Percentiles rank a stretch among this genome's conserved stretches.
Evolutionary conservation across 1,284 basidiomycete species (phyloP).

Genomic region (Sanguinoderma infundibulare): DNA sequence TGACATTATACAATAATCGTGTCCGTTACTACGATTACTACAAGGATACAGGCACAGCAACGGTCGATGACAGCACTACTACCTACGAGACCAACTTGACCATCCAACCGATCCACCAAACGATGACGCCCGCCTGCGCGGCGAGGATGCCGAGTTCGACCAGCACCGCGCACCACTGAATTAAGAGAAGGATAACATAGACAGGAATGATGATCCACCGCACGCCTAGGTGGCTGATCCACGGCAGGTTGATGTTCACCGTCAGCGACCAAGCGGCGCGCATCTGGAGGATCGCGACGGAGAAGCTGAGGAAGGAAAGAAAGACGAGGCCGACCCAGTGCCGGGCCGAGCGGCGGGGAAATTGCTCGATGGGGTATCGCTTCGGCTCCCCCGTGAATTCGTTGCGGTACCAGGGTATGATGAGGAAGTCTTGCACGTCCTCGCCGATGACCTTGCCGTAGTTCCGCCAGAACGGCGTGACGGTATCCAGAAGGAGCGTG

Average conservation of each 20-base stretch:
- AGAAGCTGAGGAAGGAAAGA: constrained; percentile 50
- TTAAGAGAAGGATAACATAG: constrained; percentile 59
- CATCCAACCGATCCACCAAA: constrained; percentile 77
- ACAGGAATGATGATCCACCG: constrained; percentile 64
- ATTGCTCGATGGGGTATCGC: constrained; percentile 57
- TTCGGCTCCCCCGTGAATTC: constrained; percentile 79
- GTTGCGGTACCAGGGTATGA: constrained; percentile 79
- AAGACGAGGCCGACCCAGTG: constrained; percentile 68
- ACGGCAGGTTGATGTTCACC: constrained; percentile 52
- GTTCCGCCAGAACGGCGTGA: constrained; percentile 77
- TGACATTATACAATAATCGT: constrained; percentile 20
- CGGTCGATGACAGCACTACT: constrained; percentile 34
- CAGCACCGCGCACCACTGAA: constrained; percentile 65
- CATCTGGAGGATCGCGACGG: constrained; percentile 54
- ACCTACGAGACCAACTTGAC: constrained; percentile 52
- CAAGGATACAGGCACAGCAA: constrained; percentile 29
- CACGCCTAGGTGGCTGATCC: constrained; percentile 59
- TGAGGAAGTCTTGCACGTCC: constrained; percentile 77
- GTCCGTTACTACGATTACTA: constrained; percentile 10
- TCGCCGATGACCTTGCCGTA: constrained; percentile 78
- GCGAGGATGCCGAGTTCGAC: constrained; percentile 58
- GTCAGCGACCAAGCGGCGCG: constrained; percentile 57
- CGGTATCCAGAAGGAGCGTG: constrained; percentile 72
- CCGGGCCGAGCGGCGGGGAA: constrained; percentile 65
- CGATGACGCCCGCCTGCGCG: constrained; percentile 56